phyloP scores from a whole-genome alignment of 2,329 filamentous ascomycete genomes.

The Verticillium nubilum region DNA sequence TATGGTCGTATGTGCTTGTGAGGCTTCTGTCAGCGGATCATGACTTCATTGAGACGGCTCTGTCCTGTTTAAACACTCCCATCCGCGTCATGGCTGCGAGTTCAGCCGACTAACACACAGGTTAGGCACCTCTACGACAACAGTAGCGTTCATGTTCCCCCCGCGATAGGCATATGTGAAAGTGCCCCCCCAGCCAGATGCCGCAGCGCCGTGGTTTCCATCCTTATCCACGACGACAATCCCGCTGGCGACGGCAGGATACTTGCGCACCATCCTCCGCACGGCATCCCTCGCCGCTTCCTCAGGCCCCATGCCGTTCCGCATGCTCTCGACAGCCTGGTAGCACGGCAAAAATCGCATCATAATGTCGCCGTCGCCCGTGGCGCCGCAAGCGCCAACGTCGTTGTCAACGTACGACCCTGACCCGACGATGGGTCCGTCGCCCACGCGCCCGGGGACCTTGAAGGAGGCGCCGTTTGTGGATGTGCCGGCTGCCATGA shows the following conservation, averaged over 20 bases:
- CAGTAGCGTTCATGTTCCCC: conserved; percentile 37
- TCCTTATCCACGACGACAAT: conserved; percentile 44
- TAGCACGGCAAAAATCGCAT: conserved; percentile 53
- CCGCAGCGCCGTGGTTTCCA: conserved; percentile 45
- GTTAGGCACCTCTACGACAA: conserved; percentile 34
- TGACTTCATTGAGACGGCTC: too few relatives aligned
- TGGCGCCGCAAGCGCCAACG: conserved; percentile 49
- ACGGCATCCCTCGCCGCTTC: conserved; percentile 47
- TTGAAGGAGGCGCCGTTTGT: conserved; percentile 51
- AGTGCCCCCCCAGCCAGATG: conserved; percentile 39
- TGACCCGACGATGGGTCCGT: conserved; percentile 48
- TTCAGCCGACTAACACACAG: conserved; percentile 1
- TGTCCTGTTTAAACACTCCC: neutral
- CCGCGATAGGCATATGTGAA: conserved; percentile 49
- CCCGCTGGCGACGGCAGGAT: conserved; percentile 39
- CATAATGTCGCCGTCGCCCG: conserved; percentile 53
- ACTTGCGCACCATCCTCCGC: conserved; percentile 39
- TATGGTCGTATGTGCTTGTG: too few relatives aligned
- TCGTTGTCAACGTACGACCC: conserved; percentile 50
- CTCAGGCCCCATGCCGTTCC: conserved; percentile 39
- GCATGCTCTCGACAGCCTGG: conserved; percentile 49
- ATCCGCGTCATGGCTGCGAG: neutral
- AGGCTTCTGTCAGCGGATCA: too few relatives aligned
- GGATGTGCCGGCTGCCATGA: conserved; percentile 49
- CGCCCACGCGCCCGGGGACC: conserved; percentile 49